These are phyloP conservation scores for Trametes meyenii DNA, from an alignment of 768 basidiomycete species.

Conservation along the genomic window DNA sequence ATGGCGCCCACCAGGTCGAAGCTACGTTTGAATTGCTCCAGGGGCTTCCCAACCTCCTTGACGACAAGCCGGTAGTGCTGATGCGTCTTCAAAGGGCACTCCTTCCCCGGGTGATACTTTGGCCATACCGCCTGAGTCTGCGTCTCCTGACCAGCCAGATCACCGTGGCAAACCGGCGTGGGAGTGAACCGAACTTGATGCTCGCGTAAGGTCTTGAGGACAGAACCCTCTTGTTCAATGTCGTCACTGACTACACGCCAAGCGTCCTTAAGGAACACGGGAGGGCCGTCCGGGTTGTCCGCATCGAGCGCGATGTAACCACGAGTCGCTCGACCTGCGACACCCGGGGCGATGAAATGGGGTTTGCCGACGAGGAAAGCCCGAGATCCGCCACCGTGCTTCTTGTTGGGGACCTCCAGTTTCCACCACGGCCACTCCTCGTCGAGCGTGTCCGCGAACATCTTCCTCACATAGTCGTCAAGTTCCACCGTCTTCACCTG, in stretches of 20 bases:
- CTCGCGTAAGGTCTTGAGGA: not conserved
- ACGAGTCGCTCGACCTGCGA: conserved; percentile 7
- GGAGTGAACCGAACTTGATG: not conserved
- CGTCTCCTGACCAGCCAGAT: conserved; percentile 9
- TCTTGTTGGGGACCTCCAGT: not conserved
- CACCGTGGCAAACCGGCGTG: not conserved
- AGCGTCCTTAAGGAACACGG: conserved; percentile 13
- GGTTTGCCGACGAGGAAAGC: conserved; percentile 8
- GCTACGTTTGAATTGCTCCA: not conserved
- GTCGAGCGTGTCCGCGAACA: not conserved
- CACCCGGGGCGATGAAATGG: not conserved
- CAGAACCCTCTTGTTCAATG: conserved; percentile 4
- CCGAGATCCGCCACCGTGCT: not conserved
- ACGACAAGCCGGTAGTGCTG: conserved; percentile 1
- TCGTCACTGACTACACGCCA: not conserved
- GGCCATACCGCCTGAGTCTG: not conserved
- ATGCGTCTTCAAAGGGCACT: not conserved
- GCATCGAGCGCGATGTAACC: conserved; percentile 10
- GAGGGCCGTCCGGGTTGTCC: not conserved
- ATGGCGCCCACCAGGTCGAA: not conserved
- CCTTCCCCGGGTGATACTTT: not conserved
- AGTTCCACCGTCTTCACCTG: not conserved
- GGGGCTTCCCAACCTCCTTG: not conserved
- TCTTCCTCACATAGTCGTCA: not conserved
- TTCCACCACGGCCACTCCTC: not conserved